Evolutionary conservation across 2,329 filamentous ascomycete species (phyloP).

Genomic region (Nemania serpens): DNA sequence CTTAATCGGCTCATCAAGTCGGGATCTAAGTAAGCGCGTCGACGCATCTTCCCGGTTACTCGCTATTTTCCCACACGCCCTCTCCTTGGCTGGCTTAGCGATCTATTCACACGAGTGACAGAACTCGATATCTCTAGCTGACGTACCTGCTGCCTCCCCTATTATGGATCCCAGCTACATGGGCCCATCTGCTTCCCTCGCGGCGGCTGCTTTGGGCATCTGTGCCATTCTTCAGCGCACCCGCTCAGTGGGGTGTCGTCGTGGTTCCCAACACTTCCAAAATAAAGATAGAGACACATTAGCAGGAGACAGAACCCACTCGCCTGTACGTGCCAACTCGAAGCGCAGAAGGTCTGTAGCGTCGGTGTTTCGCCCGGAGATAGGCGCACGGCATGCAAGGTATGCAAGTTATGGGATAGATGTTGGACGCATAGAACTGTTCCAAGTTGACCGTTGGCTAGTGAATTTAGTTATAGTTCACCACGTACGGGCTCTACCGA

Average conservation of each 20-base stretch:
- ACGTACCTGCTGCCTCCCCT: neutral
- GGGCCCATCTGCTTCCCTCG: constrained; percentile 2
- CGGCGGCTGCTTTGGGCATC: constrained; percentile 1
- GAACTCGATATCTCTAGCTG: constrained; percentile 2
- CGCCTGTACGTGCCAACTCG: constrained; percentile 25
- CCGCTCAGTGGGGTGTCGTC: constrained; percentile 7
- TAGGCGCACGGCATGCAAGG: neutral
- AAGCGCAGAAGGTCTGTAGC: constrained; percentile 24
- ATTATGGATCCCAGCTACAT: constrained; percentile 2
- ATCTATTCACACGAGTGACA: neutral
- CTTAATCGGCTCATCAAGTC: too few species aligned
- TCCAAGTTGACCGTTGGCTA: constrained; percentile 4
- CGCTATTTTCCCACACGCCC: too few species aligned
- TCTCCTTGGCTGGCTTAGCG: neutral
- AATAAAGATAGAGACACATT: neutral
- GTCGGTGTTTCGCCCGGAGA: neutral
- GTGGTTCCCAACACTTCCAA: neutral
- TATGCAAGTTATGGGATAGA: neutral
- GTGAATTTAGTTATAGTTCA: neutral
- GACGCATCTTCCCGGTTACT: too few species aligned
- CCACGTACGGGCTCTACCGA: constrained; percentile 6
- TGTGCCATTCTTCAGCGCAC: constrained; percentile 15
- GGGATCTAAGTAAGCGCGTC: too few species aligned
- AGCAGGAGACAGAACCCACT: constrained; percentile 5
- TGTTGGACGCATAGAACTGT: neutral